phyloP scores from a whole-genome alignment of 2,329 filamentous ascomycete species.

The Leptographium procerum region DNA sequence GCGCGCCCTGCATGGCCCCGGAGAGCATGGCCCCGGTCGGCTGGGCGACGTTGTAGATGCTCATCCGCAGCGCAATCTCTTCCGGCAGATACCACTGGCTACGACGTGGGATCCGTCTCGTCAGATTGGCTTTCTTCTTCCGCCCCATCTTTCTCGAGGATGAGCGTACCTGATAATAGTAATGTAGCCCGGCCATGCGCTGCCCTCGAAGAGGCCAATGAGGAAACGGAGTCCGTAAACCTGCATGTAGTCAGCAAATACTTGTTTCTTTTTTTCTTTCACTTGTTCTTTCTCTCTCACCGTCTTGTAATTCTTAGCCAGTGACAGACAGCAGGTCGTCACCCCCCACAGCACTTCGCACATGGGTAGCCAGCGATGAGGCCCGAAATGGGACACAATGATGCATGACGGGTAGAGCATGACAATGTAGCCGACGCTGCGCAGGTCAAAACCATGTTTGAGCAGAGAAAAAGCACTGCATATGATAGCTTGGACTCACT shows the following conservation, averaged over 20 bases:
- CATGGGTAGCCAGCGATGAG: not conserved
- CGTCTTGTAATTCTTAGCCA: not conserved
- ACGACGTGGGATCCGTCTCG: too few species aligned
- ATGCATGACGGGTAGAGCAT: conserved; percentile 9
- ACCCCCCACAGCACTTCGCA: conserved; percentile 6
- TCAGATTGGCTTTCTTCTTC: too few species aligned
- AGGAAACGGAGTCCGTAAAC: not conserved
- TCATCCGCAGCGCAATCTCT: conserved; percentile 7
- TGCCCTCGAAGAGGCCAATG: conserved; percentile 1
- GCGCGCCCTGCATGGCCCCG: conserved; percentile 4
- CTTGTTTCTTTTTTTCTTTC: not conserved
- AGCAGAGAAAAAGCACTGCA: too few species aligned
- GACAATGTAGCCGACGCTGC: conserved; percentile 7
- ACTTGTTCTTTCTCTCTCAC: not conserved
- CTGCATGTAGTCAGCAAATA: not conserved
- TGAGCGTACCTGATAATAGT: conserved; percentile 2
- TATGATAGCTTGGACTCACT: too few species aligned
- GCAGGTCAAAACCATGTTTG: not conserved
- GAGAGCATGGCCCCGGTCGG: conserved; percentile 7
- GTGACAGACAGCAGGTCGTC: conserved; percentile 6
- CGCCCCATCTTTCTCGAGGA: too few species aligned
- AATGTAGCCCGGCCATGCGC: not conserved
- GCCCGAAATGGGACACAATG: conserved; percentile 7
- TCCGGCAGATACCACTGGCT: conserved; percentile 9
- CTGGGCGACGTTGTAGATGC: conserved; percentile 9